A percentile compares a stretch with the other conserved stretches of the same genome.
Conservation (phyloP, 208 protist species). For the Kentomonas sorsogonicus region DNA sequence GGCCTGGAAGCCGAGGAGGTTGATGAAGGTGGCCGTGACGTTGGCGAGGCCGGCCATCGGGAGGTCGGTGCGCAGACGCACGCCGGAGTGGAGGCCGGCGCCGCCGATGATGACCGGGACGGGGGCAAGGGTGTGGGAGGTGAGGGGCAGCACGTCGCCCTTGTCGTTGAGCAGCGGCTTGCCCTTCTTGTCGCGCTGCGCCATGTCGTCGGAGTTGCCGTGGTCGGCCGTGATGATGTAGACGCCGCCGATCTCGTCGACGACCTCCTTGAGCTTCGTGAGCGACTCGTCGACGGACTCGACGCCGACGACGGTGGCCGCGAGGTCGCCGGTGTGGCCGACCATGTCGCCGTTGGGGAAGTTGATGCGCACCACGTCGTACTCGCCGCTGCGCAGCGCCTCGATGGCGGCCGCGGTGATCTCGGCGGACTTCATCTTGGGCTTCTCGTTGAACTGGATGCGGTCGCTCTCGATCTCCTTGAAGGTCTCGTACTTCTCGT, state of each 20-base stretch:
- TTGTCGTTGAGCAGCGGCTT: constrained; percentile 68
- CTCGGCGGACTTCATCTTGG: constrained; percentile 92
- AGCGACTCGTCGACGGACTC: constrained; percentile 88
- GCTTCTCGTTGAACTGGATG: constrained; percentile 92
- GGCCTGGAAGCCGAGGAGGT: constrained; percentile 90
- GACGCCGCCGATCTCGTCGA: constrained; percentile 80
- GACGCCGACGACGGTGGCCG: constrained; percentile 66
- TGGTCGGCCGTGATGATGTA: constrained; percentile 93
- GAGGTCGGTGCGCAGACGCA: constrained; percentile 83
- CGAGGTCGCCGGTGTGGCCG: constrained; percentile 92
- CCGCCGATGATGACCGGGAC: constrained; percentile 92
- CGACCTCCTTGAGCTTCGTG: constrained; percentile 68
- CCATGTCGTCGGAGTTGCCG: constrained; percentile 95
- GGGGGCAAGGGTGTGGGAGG: constrained; percentile 90
- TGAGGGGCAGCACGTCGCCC: constrained; percentile 78
- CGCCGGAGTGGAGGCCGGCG: constrained; percentile 65
- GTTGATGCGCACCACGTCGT: constrained; percentile 92
- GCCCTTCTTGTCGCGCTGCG: constrained; percentile 90
- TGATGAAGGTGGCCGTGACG: constrained; percentile 93
- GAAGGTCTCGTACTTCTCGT: constrained; percentile 88
- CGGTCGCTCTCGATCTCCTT: constrained; percentile 87
- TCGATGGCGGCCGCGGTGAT: constrained; percentile 88
- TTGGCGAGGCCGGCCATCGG: constrained; percentile 87
- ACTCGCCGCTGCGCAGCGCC: constrained; percentile 86
- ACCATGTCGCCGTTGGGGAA: constrained; percentile 96